A percentile compares a stretch with the other conserved stretches of the same genome.
Evolutionary conservation across 371 early-diverging fungal genomes (phyloP).

Genomic region (Conidiobolus incongruus): DNA sequence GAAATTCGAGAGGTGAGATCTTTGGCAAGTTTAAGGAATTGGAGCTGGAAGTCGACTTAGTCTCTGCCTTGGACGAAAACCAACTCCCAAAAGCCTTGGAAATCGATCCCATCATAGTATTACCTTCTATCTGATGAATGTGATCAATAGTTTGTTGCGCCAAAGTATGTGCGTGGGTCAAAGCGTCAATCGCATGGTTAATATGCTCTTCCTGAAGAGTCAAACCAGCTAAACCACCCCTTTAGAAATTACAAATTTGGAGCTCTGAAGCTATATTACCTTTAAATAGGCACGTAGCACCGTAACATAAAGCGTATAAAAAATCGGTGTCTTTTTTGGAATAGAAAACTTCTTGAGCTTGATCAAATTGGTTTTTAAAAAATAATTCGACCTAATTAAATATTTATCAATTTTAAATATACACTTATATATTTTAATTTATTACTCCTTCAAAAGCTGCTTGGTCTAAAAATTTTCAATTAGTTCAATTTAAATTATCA

Average conservation of each 20-base stretch:
- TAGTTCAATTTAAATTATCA: no score
- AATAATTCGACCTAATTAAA: neutral
- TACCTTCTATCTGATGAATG: neutral
- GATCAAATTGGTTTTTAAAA: slow-evolving; percentile 3
- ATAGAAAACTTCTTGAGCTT: neutral
- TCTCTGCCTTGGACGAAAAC: neutral
- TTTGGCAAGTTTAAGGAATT: no score
- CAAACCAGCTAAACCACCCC: neutral
- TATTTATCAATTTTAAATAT: no score
- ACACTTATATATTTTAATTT: no score
- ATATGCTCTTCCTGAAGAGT: neutral
- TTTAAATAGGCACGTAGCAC: neutral
- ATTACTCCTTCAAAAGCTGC: no score
- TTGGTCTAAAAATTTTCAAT: no score
- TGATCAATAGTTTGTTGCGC: slow-evolving; percentile 1
- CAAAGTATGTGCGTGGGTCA: neutral
- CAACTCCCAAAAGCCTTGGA: neutral
- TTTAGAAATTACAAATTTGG: neutral
- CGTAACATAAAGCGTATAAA: neutral
- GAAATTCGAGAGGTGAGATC: slow-evolving; percentile 18
- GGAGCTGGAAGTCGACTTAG: no score
- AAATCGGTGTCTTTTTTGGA: neutral
- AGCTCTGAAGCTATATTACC: neutral
- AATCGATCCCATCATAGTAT: neutral
- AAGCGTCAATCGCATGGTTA: neutral